Base-by-base conservation (phyloP, 179 eudicot genomes). In the Spergularia azorica region DNA sequence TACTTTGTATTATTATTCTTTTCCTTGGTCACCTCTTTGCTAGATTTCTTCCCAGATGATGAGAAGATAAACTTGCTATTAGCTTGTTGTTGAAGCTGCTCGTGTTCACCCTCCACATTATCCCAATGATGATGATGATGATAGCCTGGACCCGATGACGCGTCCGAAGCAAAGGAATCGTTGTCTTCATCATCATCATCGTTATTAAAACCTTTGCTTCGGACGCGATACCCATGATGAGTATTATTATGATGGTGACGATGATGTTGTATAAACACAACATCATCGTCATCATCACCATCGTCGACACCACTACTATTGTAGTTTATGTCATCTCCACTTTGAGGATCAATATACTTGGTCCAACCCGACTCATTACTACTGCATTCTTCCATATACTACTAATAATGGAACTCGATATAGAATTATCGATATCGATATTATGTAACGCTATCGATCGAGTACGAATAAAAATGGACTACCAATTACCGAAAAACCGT, bases 81-180 rank as follows among this genome's bases (percentile, higher is more conserved):
- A 21, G 46, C 60, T 56, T 67, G 62, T 56, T 67, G 62, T 67
- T 54, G 59, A 26, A 21, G 9, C 4, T 70, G 63, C 1, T 54
- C 15, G 2, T 54, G n/a, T n/a, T 54, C 54, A 13, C 6, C 65
- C 6, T 20, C 60, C 21, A 16, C 39, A 52, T 50, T 13, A 41
- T 70, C 26, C 26, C 63, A 55, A 59, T 73, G 57, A 65, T 66
- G 21, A 55, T 71, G 63, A 55, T 66, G 26, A 72, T 56, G 60
- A 67, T 68, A 69, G 2, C 84, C 72, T 16, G 89, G 88, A 14
- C 91, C 88, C 0, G 91, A 86, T 4, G 89, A 86, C 9, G 91
- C 91, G 76, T 88, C 89, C 0, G 91, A 88, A 43, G 87, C 87
- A 74, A 80, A 59, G 0, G 86, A 83, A 59, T 88, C 89, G 20